A percentile compares a stretch with the other conserved stretches of the same genome.
These are phyloP conservation scores for Mollisiaceae sp. DNA, from an alignment of 2,329 filamentous ascomycete species.

Conservation along the genomic window DNA sequence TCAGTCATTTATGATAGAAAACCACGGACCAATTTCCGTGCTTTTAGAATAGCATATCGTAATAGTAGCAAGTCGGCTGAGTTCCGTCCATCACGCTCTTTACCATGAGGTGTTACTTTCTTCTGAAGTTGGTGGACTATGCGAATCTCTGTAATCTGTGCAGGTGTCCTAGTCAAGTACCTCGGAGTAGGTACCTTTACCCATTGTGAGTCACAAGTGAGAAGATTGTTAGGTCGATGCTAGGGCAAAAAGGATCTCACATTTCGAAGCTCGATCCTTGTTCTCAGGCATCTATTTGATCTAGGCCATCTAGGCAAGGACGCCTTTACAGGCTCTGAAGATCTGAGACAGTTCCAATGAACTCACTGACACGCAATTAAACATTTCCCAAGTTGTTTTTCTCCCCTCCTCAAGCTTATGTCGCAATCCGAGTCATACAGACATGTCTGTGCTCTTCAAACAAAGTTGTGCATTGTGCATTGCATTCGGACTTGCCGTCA, in stretches of 20 bases:
- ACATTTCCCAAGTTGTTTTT: constrained; percentile 1
- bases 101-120: no score
- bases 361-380: background rate
- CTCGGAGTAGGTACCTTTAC: no score
- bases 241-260: background rate
- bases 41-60: background rate
- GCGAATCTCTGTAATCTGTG: no score
- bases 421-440: background rate
- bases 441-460: background rate
- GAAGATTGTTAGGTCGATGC: background rate
- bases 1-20: background rate
- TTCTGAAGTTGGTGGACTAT: no score
- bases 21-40: background rate
- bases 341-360: constrained; percentile 11
- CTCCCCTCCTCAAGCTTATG: background rate
- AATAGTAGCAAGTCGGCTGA: background rate
- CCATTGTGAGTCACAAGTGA: background rate
- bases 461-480: background rate
- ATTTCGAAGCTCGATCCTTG: background rate
- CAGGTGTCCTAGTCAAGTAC: no score
- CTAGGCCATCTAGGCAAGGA: background rate
- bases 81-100: background rate
- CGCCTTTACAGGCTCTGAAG: background rate
- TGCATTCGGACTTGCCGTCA: background rate
- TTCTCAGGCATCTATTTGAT: background rate